phyloP scores from a whole-genome alignment of 2,329 filamentous ascomycete species.

The Whalleya microplaca region DNA sequence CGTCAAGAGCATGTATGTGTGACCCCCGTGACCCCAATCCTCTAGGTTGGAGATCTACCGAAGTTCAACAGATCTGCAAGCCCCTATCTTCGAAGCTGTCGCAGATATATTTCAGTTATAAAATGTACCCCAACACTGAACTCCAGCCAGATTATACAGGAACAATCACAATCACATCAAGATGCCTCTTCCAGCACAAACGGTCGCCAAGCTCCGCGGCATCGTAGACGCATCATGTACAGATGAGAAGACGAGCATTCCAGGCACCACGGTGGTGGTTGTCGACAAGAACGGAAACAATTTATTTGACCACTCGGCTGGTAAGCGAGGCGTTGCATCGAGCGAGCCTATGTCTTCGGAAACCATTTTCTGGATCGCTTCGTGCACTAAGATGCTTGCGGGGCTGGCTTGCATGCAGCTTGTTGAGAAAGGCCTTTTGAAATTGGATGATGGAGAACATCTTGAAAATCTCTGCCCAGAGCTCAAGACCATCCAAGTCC shows the following conservation, averaged over 20 bases:
- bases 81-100: too few relatives aligned
- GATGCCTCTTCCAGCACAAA: conserved; percentile 26
- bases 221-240: conserved; percentile 24
- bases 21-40: too few relatives aligned
- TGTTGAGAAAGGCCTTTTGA: conserved; percentile 54
- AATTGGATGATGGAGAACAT: conserved; percentile 51
- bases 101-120: too few relatives aligned
- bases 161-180: neutral
- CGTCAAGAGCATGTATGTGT: too few relatives aligned
- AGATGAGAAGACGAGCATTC: conserved; percentile 13
- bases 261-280: conserved; percentile 35
- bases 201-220: conserved; percentile 23
- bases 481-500: conserved; percentile 50
- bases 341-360: conserved; percentile 61
- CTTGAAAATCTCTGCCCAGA: conserved; percentile 54
- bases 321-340: conserved; percentile 47
- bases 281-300: conserved; percentile 43
- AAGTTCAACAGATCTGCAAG: too few relatives aligned
- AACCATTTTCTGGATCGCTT: conserved; percentile 63
- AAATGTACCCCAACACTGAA: neutral
- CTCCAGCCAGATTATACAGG: neutral
- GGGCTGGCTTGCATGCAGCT: conserved; percentile 60
- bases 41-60: too few relatives aligned
- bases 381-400: conserved; percentile 60
- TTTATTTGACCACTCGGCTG: conserved; percentile 51